A percentile compares a stretch with the other conserved stretches of the same genome.
phyloP scores from a whole-genome alignment of 352 stramenopile genomes.

The Pythium guiyangense region DNA sequence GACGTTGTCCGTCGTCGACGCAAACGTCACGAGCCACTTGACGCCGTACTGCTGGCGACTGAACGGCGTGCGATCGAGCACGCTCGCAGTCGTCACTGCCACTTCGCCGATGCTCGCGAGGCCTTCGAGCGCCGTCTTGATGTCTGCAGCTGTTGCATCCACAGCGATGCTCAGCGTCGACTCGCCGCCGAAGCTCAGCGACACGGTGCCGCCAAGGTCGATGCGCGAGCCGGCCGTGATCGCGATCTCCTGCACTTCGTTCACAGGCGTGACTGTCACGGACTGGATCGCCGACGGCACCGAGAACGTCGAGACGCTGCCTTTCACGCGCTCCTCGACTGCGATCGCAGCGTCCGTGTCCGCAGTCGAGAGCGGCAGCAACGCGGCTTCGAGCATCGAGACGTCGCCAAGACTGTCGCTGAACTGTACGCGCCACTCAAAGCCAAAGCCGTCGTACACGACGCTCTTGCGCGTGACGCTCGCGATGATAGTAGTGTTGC shows the following conservation, averaged over 20 bases:
- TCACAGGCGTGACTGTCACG: constrained; percentile 19
- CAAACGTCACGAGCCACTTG: constrained; percentile 69
- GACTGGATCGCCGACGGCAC: constrained; percentile 13
- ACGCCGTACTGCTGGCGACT: constrained; percentile 50
- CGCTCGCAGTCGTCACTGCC: constrained; percentile 27
- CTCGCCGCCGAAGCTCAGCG: constrained; percentile 63
- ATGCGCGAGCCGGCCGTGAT: constrained; percentile 56
- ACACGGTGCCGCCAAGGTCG: constrained; percentile 48
- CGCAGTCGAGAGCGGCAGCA: constrained; percentile 6
- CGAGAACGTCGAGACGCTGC: constrained; percentile 24
- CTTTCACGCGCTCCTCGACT: constrained; percentile 41
- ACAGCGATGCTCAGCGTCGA: constrained; percentile 44
- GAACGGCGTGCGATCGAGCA: constrained; percentile 21
- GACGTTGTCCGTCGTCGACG: constrained; percentile 21
- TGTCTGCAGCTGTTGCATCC: constrained; percentile 25
- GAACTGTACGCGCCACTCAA: constrained; percentile 70
- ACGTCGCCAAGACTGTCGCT: constrained; percentile 50
- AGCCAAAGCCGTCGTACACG: constrained; percentile 48
- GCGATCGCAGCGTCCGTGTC: constrained; percentile 22
- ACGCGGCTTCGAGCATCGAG: constrained; percentile 19
- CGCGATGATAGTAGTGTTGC: constrained; percentile 10
- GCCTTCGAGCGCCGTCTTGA: constrained; percentile 58
- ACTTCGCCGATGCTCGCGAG: constrained; percentile 59
- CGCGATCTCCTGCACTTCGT: constrained; percentile 73
- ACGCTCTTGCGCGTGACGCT: constrained; percentile 38